Evolutionary conservation across 2,329 filamentous ascomycete genomes (phyloP).

Genomic region (Onygenales sp.): DNA sequence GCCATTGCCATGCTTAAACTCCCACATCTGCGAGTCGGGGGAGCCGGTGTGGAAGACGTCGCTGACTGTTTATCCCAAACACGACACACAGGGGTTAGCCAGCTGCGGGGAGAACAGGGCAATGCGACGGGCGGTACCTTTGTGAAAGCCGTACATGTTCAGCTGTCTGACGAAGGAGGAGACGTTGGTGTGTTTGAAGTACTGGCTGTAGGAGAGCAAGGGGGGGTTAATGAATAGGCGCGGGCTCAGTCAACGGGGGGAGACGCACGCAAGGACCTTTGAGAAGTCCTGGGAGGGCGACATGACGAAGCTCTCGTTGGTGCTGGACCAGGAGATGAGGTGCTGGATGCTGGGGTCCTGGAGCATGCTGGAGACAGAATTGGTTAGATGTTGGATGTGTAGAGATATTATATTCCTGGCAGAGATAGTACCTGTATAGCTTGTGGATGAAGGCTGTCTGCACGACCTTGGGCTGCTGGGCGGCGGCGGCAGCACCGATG

Average conservation of each 20-base stretch:
- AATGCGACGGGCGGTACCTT: constrained; percentile 52
- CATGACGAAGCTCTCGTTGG: constrained; percentile 97
- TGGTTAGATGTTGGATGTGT: no score
- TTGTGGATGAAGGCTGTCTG: constrained; percentile 99
- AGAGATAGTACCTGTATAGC: constrained; percentile 69
- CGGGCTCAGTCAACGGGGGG: constrained; percentile 13
- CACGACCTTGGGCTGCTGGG: constrained; percentile 92
- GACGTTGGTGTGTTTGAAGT: constrained; percentile 99
- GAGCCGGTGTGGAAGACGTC: constrained; percentile 95
- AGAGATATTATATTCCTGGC: constrained; percentile 1
- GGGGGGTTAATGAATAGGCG: background rate
- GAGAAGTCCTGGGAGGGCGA: constrained; percentile 95
- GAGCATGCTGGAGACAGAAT: constrained; percentile 63
- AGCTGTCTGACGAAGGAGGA: constrained; percentile 96
- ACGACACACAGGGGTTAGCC: background rate
- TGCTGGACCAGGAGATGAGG: constrained; percentile 89
- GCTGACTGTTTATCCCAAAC: constrained; percentile 55
- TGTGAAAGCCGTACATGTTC: constrained; percentile 99
- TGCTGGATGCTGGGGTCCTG: constrained; percentile 90
- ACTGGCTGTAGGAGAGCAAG: constrained; percentile 56
- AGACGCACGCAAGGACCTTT: constrained; percentile 85
- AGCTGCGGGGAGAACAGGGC: background rate
- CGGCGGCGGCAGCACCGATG: constrained; percentile 40
- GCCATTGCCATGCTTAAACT: constrained; percentile 96
- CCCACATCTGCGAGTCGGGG: constrained; percentile 90